Evolutionary conservation across 371 early-diverging fungal species (phyloP).

Genomic region (Mucor sp.): DNA sequence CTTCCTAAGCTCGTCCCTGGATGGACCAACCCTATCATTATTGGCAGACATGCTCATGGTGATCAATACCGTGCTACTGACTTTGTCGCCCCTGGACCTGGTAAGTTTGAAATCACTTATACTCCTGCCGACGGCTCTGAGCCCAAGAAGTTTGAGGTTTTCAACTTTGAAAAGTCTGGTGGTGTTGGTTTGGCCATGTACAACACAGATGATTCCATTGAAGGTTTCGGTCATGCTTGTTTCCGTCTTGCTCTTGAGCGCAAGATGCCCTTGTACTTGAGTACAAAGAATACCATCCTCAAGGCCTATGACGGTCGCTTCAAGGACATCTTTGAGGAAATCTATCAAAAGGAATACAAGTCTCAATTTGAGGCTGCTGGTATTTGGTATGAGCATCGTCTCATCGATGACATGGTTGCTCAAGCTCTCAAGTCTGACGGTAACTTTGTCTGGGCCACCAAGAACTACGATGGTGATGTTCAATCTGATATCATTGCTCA

Average conservation of each 20-base stretch:
- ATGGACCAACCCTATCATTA: slow-evolving; percentile 95
- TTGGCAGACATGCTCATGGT: slow-evolving; percentile 96
- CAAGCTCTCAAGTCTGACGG: slow-evolving; percentile 95
- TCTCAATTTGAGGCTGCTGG: slow-evolving; percentile 69
- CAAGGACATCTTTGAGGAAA: slow-evolving; percentile 94
- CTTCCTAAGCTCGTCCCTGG: slow-evolving; percentile 93
- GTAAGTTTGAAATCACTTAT: slow-evolving; percentile 87
- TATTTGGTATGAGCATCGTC: slow-evolving; percentile 97
- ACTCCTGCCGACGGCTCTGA: slow-evolving; percentile 82
- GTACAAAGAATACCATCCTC: slow-evolving; percentile 97
- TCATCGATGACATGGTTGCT: slow-evolving; percentile 99
- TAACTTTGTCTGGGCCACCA: slow-evolving; percentile 94
- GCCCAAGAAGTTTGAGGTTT: slow-evolving; percentile 69
- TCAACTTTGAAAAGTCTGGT: slow-evolving; percentile 73
- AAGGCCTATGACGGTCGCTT: slow-evolving; percentile 98
- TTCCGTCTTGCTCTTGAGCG: slow-evolving; percentile 88
- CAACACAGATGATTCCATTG: slow-evolving; percentile 91
- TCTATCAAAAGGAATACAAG: slow-evolving; percentile 83
- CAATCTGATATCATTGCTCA: slow-evolving; percentile 96
- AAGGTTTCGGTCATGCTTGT: slow-evolving; percentile 92
- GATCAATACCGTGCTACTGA: slow-evolving; percentile 98
- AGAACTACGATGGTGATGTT: slow-evolving; percentile 96
- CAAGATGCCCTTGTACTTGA: slow-evolving; percentile 92
- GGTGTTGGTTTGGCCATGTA: slow-evolving; percentile 97
- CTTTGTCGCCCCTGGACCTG: slow-evolving; percentile 87